A percentile compares a stretch with the other conserved stretches of the same genome.
phyloP scores from a whole-genome alignment of 169 alveolate genomes.

The Plasmodium yoelii region DNA sequence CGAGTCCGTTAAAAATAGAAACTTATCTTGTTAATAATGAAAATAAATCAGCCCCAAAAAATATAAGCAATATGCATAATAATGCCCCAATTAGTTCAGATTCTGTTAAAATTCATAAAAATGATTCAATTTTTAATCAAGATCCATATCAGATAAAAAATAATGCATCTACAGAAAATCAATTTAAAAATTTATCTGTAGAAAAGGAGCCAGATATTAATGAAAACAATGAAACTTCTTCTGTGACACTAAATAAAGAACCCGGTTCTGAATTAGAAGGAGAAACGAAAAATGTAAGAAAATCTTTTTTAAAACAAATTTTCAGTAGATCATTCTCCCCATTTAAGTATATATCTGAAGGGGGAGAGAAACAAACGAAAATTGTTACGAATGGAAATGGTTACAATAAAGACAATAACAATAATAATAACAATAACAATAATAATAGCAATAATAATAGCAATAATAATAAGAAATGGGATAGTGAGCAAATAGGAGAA shows the following conservation, averaged over 20 bases:
- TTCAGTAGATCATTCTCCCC: no score
- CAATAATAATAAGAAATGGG: no score
- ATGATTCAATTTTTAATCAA: no score
- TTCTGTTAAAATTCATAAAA: no score
- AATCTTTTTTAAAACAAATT: not conserved
- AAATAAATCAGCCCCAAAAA: not conserved
- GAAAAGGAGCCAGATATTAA: not conserved
- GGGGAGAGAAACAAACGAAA: not conserved
- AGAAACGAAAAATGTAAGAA: not conserved
- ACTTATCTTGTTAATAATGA: not conserved
- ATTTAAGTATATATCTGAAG: no score
- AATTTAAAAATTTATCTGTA: not conserved
- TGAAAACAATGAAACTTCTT: not conserved
- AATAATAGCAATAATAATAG: no score
- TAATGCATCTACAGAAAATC: no score
- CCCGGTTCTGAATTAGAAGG: not conserved
- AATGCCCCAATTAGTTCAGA: not conserved
- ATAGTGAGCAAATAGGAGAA: conserved; percentile 1
- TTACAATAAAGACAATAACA: not conserved
- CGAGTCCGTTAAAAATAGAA: conserved; percentile 4
- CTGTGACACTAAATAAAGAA: no score
- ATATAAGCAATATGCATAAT: not conserved
- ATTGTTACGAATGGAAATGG: conserved; percentile 13
- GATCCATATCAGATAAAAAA: no score
- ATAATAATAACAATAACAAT: no score